Evolutionary conservation across 345 rosid species (phyloP).

Genomic region (Kandelia obovata): DNA sequence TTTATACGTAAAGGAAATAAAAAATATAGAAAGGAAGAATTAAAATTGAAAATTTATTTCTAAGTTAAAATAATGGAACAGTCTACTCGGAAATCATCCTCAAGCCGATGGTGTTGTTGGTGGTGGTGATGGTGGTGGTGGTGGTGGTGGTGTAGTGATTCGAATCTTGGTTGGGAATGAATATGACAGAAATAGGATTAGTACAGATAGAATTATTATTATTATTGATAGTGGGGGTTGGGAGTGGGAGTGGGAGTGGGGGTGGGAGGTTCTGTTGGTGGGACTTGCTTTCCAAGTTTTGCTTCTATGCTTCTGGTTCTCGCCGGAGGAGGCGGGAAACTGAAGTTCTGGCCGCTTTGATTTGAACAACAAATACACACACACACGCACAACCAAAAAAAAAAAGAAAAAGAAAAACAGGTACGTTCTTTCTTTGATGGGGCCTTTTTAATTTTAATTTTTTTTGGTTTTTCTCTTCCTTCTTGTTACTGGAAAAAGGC

Average conservation of each 20-base stretch:
- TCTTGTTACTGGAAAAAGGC: too few species aligned
- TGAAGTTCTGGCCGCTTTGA: conserved; percentile 25
- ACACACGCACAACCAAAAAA: not conserved
- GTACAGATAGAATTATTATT: too few species aligned
- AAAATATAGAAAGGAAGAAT: too few species aligned
- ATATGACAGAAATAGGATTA: too few species aligned
- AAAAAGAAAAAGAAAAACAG: not conserved
- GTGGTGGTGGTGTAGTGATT: too few species aligned
- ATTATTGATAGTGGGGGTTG: too few species aligned
- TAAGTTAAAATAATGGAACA: too few species aligned
- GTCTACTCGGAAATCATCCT: not conserved
- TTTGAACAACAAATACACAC: not conserved
- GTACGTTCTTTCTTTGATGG: conserved; percentile 10
- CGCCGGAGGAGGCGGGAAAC: conserved; percentile 40
- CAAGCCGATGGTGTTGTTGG: not conserved
- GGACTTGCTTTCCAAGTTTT: conserved; percentile 4
- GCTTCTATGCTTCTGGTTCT: conserved; percentile 6
- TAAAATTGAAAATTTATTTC: too few species aligned
- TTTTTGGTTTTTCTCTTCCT: not conserved
- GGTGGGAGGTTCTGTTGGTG: not conserved
- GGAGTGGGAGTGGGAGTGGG: too few species aligned
- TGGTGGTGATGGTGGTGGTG: not conserved
- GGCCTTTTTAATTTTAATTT: too few species aligned
- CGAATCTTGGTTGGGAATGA: too few species aligned
- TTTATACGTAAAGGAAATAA: too few species aligned